phyloP scores from a whole-genome alignment of 768 basidiomycete species.

The Leucosporidium scottii region DNA sequence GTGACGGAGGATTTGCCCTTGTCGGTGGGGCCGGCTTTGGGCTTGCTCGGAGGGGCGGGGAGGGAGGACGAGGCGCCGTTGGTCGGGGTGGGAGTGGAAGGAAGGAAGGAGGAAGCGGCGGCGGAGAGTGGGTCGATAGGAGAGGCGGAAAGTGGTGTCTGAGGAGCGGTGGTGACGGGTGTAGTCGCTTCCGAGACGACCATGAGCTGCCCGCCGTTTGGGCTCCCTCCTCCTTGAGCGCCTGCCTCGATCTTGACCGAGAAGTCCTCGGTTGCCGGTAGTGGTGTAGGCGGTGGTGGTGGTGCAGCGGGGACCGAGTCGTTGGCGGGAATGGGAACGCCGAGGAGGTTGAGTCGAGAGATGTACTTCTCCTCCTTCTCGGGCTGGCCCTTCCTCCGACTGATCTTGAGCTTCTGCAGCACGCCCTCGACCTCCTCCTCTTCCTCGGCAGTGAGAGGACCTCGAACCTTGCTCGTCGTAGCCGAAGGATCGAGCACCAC shows the following conservation, averaged over 20 bases:
- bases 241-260: background rate
- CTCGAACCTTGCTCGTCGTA: background rate
- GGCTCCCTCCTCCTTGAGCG: background rate
- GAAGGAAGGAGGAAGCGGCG: too few species aligned
- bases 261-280: background rate
- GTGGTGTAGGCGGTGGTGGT: background rate
- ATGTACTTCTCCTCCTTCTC: constrained; percentile 41
- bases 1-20: background rate
- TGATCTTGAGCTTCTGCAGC: constrained; percentile 41
- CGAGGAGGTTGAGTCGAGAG: constrained; percentile 36
- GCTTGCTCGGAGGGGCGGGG: background rate
- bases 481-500: constrained; percentile 2
- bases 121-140: too few species aligned
- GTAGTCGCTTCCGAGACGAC: background rate
- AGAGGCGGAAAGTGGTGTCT: too few species aligned
- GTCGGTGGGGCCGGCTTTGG: background rate
- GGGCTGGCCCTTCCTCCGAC: constrained; percentile 38
- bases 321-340: constrained; percentile 19
- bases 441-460: constrained; percentile 27
- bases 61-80: too few species aligned
- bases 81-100: too few species aligned
- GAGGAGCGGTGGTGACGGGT: too few species aligned
- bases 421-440: constrained; percentile 35
- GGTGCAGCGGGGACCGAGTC: background rate
- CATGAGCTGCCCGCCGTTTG: background rate